Base-by-base conservation (phyloP, 352 stramenopile genomes). In the Phytophthora agathidicida region DNA sequence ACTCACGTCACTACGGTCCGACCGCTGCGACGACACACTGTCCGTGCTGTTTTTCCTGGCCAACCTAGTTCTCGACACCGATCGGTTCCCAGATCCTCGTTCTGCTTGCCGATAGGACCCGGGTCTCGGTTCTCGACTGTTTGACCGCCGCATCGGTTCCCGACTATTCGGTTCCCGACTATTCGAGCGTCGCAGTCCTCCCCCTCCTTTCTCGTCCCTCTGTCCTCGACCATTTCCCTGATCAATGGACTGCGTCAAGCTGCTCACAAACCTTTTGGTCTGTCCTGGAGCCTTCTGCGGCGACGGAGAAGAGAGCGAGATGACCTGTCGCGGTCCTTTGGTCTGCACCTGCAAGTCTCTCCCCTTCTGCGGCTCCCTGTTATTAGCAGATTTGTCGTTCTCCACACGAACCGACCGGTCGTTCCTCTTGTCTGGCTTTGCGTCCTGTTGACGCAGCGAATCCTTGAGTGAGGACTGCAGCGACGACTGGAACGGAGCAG, bases 21-120 rank as follows among this genome's bases (percentile, higher is more conserved):
- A 86, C 9, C 69, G 69, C 32, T 79, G 74, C 6, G 74, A 84
- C 5, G 66, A 80, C 11, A 85, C 64, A 24, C 75, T 86, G 38
- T 87, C 77, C 13, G 64, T 64, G 54, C 77, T 87, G 56, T 81
- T 81, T 61, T 87, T 87, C 23, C 77, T 65, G 2, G 54, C 65
- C 28, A 78, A 41, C 7, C 44, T 68, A 7, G 56, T 64, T 42
- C 58, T 65, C 17, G 71, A 63, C 24, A 66, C 38, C 1, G 65
- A 77, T 10, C 56, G 63, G 14, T 47, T 60, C 7, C 68, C 54
- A 17, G 56, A 48, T 27, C 59, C 55, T 14, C 65, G 50, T 3
- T 75, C 64, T 3, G 68, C 47, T 4, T 42, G 45, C 32, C 66
- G 72, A 55, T 68, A 55, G 16, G 53, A 52, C 1, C 23, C 47